Conservation (phyloP, 2,329 filamentous ascomycete species). For the Penicillium hesseltinei region DNA sequence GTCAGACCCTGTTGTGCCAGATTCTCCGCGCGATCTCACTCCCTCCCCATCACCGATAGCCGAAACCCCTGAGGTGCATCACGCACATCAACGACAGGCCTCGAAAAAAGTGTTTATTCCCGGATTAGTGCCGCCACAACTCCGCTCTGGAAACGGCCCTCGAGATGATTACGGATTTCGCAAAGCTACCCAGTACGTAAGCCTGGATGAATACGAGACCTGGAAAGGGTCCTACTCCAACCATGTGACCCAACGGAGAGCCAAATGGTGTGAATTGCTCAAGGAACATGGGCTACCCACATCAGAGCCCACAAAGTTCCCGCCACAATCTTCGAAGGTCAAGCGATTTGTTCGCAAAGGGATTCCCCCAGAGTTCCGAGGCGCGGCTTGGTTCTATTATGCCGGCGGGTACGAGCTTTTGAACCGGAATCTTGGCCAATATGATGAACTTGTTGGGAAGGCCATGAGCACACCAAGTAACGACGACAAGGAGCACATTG, state of each 20-base stretch:
- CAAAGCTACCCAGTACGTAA: slow-evolving; percentile 78
- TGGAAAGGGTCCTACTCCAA: slow-evolving; percentile 76
- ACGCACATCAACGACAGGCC: slow-evolving; percentile 19
- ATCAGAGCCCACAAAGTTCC: slow-evolving; percentile 72
- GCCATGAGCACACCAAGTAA: slow-evolving; percentile 64
- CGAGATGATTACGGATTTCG: slow-evolving; percentile 91
- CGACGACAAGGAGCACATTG: slow-evolving; percentile 83
- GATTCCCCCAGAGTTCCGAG: slow-evolving; percentile 88
- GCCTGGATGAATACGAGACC: slow-evolving; percentile 70
- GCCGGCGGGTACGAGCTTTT: slow-evolving; percentile 80
- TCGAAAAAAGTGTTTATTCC: slow-evolving; percentile 35
- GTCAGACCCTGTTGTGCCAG: slow-evolving; percentile 4
- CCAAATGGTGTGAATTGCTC: slow-evolving; percentile 79
- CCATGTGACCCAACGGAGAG: slow-evolving; percentile 70
- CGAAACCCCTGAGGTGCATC: slow-evolving; percentile 4
- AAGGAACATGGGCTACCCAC: slow-evolving; percentile 73
- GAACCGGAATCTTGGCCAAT: slow-evolving; percentile 72
- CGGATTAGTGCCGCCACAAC: slow-evolving; percentile 40
- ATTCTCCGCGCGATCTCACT: slow-evolving; percentile 11
- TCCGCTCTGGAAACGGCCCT: slow-evolving; percentile 33
- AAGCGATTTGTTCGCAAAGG: slow-evolving; percentile 91
- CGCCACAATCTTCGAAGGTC: slow-evolving; percentile 74
- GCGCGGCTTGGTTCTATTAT: slow-evolving; percentile 97
- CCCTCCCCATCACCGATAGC: slow-evolving; percentile 5
- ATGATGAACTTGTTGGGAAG: slow-evolving; percentile 66